A percentile compares a stretch with the other conserved stretches of the same genome.
Evolutionary conservation across 495 filamentous ascomycete species (phyloP).

Genomic region (Podospora pseudocomata): DNA sequence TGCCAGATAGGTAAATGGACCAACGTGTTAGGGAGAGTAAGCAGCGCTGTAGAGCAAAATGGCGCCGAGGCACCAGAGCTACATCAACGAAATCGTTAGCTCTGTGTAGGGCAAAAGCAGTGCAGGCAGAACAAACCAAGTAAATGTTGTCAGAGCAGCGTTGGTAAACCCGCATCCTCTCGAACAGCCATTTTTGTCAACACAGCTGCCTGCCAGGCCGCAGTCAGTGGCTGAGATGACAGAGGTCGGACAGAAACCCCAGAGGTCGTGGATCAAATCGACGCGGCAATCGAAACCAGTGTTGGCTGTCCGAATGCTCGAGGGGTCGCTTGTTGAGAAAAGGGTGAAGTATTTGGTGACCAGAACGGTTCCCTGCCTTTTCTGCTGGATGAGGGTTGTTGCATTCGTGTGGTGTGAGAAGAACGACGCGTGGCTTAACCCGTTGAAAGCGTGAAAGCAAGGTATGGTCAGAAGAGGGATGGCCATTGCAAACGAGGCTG

Average conservation of each 20-base stretch:
- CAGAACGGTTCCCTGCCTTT: constrained; percentile 1
- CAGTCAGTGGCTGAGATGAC: constrained; percentile 19
- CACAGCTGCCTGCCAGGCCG: constrained; percentile 23
- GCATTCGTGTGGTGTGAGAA: neutral
- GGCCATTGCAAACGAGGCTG: too few species aligned
- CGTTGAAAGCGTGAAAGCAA: neutral
- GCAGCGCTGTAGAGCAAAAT: constrained; percentile 24
- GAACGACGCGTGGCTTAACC: neutral
- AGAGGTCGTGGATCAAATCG: constrained; percentile 17
- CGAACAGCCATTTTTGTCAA: constrained; percentile 21
- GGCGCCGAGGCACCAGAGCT: constrained; percentile 15
- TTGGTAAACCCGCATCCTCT: constrained; percentile 13
- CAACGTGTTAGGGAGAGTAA: constrained; percentile 19
- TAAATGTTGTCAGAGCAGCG: constrained; percentile 17
- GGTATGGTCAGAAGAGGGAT: neutral
- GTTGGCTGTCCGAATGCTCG: constrained; percentile 15
- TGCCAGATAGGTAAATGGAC: constrained; percentile 21
- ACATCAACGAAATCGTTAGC: neutral
- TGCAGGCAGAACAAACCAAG: constrained; percentile 17
- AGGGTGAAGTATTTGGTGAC: constrained; percentile 17
- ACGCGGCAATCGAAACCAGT: constrained; percentile 24
- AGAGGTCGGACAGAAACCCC: constrained; percentile 23
- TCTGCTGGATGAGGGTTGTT: neutral
- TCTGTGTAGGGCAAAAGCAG: neutral
- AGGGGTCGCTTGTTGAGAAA: constrained; percentile 12